These are phyloP conservation scores for Wakefieldia striispora DNA, from an alignment of 768 basidiomycete species.

Conservation along the genomic window DNA sequence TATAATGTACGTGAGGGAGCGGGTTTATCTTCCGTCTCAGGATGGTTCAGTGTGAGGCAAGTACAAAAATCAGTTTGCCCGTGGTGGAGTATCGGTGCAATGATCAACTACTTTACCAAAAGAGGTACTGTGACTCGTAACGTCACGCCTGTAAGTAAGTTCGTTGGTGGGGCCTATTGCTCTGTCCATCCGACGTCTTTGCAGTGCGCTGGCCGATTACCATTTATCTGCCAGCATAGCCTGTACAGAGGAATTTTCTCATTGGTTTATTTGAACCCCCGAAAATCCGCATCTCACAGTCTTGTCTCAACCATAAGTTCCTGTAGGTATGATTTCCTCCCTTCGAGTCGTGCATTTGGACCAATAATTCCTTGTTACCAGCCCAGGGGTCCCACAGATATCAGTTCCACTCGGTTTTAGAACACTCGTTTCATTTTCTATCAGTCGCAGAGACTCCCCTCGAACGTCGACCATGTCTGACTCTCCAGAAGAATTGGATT, in stretches of 20 bases:
- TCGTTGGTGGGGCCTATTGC: constrained; percentile 28
- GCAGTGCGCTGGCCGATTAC: constrained; percentile 5
- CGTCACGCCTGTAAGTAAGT: constrained; percentile 38
- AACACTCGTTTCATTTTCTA: constrained; percentile 17
- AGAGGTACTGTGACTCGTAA: constrained; percentile 33
- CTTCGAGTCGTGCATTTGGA: constrained; percentile 2
- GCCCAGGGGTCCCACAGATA: constrained; percentile 8
- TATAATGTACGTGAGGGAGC: no score
- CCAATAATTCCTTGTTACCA: constrained; percentile 8
- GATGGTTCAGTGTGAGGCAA: not conserved
- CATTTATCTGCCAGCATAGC: constrained; percentile 8
- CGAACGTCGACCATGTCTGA: constrained; percentile 31
- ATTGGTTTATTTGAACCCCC: constrained; percentile 11
- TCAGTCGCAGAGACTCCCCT: constrained; percentile 6
- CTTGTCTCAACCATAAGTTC: constrained; percentile 4
- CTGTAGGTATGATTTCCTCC: constrained; percentile 15
- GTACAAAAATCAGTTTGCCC: not conserved
- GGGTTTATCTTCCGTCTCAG: no score
- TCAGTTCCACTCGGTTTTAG: constrained; percentile 1
- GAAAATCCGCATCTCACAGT: constrained; percentile 7
- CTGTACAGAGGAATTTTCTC: constrained; percentile 5
- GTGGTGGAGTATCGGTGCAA: constrained; percentile 21
- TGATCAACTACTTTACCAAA: constrained; percentile 34
- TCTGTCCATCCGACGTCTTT: constrained; percentile 24
- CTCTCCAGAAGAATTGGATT: constrained; percentile 38